These are phyloP conservation scores for Lolium multiflorum DNA, from an alignment of 176 grass and related monocot genomes.

Conservation along the genomic window DNA sequence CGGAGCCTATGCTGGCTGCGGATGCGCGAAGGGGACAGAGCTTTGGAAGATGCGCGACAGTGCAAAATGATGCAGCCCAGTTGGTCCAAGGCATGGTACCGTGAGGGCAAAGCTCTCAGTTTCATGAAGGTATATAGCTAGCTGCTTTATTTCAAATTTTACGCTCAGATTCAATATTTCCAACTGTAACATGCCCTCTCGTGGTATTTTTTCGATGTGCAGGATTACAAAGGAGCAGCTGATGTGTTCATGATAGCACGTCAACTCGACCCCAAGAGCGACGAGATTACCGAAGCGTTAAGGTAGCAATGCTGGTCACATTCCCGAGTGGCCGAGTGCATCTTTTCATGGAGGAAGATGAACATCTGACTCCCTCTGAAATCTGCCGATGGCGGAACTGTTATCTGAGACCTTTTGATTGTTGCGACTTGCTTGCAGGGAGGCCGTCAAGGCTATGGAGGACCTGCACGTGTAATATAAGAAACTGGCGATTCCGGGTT, in stretches of 20 bases:
- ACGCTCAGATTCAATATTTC: background rate
- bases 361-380: background rate
- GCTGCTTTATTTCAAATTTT: background rate
- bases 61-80: background rate
- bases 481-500: background rate
- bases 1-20: background rate
- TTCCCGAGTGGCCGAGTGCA: background rate
- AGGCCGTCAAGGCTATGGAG: background rate
- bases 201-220: background rate
- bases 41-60: too few relatives aligned
- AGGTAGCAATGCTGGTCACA: background rate
- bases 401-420: background rate
- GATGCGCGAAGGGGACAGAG: background rate
- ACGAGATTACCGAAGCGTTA: background rate
- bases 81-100: background rate
- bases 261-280: background rate
- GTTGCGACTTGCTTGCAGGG: background rate
- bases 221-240: conserved; percentile 25
- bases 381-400: background rate
- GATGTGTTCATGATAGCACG: background rate
- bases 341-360: background rate
- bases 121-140: background rate
- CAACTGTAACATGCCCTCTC: background rate
- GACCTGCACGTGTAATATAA: background rate
- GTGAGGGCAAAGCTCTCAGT: background rate